Base-by-base conservation (phyloP, 768 basidiomycete species). In the Leccinum barrowsii region DNA sequence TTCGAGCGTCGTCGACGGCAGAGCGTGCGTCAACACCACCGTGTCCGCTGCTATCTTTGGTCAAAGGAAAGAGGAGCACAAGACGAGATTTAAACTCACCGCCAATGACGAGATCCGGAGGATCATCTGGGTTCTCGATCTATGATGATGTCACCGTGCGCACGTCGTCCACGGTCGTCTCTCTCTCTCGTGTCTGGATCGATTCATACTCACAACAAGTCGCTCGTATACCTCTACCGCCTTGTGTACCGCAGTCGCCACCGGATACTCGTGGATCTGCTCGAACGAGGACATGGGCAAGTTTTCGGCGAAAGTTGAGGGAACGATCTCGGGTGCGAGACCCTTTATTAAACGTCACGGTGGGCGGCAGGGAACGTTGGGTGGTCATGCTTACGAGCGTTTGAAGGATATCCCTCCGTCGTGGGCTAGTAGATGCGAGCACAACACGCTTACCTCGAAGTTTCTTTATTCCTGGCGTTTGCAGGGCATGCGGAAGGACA, bases 171-270 rank as follows among this genome's bases (percentile, higher is more conserved):
- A 42, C n/a, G 11, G 19, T 44, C 10, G 19, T n/a, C 4, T 44
- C 19, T 19, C 42, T 44, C 49, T 21, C 35, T 13, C 15, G 0
- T 24, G 15, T 46, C 10, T 6, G 46, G 11, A 22, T 22, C 8
- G 2, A 24, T 2, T 47, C 3, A 0, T 1, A 74, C 84, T 65
- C 64, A 86, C 82, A 51, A 91, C 85, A n/a, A 94, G 76, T n/a
- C 85, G 76, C 72, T 88, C 84, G 67, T 94, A 94, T 21, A 93
- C 95, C 70, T 94, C 91, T 42, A 88, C 85, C 28, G 85, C 95
- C 81, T 91, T 90, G 64, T 88, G 82, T 2, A 80, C 82, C 11
- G 88, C 88, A 0, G 89, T 94, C 5, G 89, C 80, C 7, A 89
- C 85, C 0, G 89, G 86, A 68, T 92, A 90, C 65, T 87, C 86